phyloP scores from a whole-genome alignment of 2,329 filamentous ascomycete species.

The Colletotrichum tanaceti region DNA sequence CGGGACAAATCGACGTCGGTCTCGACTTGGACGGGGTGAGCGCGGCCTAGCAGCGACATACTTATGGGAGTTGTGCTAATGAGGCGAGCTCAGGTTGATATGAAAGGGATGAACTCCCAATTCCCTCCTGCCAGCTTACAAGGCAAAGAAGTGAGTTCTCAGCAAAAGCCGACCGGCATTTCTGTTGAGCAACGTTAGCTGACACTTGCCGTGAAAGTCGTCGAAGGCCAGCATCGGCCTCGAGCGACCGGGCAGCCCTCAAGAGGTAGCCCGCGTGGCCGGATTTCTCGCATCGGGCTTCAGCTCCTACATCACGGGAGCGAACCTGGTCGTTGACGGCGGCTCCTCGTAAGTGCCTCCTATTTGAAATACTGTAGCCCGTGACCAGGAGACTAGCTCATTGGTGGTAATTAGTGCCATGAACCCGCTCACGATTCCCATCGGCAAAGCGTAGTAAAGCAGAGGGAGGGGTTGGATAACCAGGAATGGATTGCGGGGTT shows the following conservation, averaged over 20 bases:
- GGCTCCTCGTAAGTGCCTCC: conserved; percentile 57
- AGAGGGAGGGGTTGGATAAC: background rate
- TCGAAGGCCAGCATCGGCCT: conserved; percentile 66
- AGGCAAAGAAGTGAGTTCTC: conserved; percentile 53
- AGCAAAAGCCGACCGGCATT: background rate
- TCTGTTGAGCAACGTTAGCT: background rate
- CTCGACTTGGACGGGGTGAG: conserved; percentile 57
- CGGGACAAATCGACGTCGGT: conserved; percentile 55
- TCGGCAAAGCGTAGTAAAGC: conserved; percentile 44
- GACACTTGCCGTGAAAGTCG: conserved; percentile 43
- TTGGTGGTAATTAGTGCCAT: conserved; percentile 47
- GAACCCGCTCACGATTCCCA: conserved; percentile 55
- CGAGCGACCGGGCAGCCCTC: conserved; percentile 66
- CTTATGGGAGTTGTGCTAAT: background rate
- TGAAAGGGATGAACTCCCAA: conserved; percentile 62
- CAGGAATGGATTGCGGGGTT: conserved; percentile 31
- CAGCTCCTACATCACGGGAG: conserved; percentile 70
- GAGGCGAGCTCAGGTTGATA: conserved; percentile 54
- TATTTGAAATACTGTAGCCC: background rate
- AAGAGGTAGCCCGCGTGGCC: conserved; percentile 69
- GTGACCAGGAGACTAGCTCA: conserved; percentile 37
- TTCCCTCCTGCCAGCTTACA: conserved; percentile 67
- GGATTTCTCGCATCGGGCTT: conserved; percentile 73
- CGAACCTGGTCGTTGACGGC: conserved; percentile 72
- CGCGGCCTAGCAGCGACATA: conserved; percentile 1